Evolutionary conservation across 768 basidiomycete species (phyloP).

Genomic region (Fomitopsis serialis): DNA sequence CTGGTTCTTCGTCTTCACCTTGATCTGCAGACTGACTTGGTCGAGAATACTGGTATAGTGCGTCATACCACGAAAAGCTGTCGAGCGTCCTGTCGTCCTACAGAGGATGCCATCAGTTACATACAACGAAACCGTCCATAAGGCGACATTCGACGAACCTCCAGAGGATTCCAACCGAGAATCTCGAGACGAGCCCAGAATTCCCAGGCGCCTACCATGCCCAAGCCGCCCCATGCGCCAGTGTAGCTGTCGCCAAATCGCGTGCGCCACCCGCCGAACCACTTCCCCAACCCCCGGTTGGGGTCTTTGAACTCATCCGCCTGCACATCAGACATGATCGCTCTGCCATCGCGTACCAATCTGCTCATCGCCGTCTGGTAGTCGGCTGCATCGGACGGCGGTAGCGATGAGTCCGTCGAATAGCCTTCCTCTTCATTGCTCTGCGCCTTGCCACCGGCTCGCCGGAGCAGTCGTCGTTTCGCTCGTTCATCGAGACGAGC

Average conservation of each 20-base stretch:
- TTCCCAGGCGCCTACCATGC: slow-evolving; percentile 86
- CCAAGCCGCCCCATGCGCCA: slow-evolving; percentile 87
- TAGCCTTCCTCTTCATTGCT: slow-evolving; percentile 66
- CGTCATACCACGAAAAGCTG: slow-evolving; percentile 78
- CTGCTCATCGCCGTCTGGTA: slow-evolving; percentile 58
- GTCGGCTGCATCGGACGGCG: slow-evolving; percentile 60
- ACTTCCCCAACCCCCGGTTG: slow-evolving; percentile 54
- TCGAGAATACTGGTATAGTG: slow-evolving; percentile 73
- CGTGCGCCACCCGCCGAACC: slow-evolving; percentile 71
- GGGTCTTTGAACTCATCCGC: slow-evolving; percentile 85
- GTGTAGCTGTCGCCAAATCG: slow-evolving; percentile 76
- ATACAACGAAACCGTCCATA: too few relatives aligned
- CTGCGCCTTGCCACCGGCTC: slow-evolving; percentile 20
- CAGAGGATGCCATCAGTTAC: neutral
- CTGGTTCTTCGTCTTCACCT: slow-evolving; percentile 42
- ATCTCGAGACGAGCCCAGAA: slow-evolving; percentile 90
- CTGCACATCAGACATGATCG: slow-evolving; percentile 73
- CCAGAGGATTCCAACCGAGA: slow-evolving; percentile 83
- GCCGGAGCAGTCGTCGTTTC: slow-evolving; percentile 46
- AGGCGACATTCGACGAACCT: slow-evolving; percentile 40
- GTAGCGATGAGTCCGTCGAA: slow-evolving; percentile 78
- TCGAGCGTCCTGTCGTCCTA: slow-evolving; percentile 59
- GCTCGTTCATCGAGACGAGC: slow-evolving; percentile 56
- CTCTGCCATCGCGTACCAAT: slow-evolving; percentile 44
- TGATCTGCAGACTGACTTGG: slow-evolving; percentile 30